Evolutionary conservation across 306 rosid genomes (phyloP).

Genomic region (Sophora flavescens): DNA sequence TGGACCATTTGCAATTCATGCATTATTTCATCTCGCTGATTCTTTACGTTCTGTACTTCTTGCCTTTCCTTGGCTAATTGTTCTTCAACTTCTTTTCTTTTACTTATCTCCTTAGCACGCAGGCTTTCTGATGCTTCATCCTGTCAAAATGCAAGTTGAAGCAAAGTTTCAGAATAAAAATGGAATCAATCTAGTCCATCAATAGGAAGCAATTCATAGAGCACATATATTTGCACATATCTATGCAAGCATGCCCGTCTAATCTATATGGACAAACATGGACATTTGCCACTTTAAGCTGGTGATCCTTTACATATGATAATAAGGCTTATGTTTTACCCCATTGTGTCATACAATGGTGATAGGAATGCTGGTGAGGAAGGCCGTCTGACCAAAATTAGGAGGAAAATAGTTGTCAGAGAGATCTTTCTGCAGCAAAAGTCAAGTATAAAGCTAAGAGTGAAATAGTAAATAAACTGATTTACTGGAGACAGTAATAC

Average conservation of each 20-base stretch:
- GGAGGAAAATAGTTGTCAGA: conserved; percentile 5
- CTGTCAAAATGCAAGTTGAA: conserved; percentile 58
- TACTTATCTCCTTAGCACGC: conserved; percentile 60
- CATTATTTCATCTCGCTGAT: conserved; percentile 53
- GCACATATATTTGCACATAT: conserved; percentile 25
- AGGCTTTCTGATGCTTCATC: conserved; percentile 63
- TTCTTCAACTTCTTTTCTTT: conserved; percentile 69
- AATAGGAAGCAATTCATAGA: conserved; percentile 31
- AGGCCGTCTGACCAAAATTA: conserved; percentile 9
- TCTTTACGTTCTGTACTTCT: conserved; percentile 61
- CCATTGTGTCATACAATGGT: conserved; percentile 1
- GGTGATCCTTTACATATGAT: conserved; percentile 27
- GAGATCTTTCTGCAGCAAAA: conserved; percentile 32
- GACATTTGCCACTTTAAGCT: conserved; percentile 8
- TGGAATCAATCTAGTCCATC: conserved; percentile 32
- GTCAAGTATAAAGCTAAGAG: conserved; percentile 11
- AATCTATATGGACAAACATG: conserved; percentile 24
- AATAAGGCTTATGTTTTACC: conserved; percentile 27
- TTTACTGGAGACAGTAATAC: neutral
- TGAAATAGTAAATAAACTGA: conserved; percentile 25
- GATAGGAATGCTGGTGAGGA: conserved; percentile 37
- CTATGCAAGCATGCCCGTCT: neutral
- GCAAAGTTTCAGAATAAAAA: conserved; percentile 41
- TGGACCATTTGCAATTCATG: conserved; percentile 57
- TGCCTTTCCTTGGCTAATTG: conserved; percentile 54